Base-by-base conservation (phyloP, 495 filamentous ascomycete species). In the Neurospora africana region DNA sequence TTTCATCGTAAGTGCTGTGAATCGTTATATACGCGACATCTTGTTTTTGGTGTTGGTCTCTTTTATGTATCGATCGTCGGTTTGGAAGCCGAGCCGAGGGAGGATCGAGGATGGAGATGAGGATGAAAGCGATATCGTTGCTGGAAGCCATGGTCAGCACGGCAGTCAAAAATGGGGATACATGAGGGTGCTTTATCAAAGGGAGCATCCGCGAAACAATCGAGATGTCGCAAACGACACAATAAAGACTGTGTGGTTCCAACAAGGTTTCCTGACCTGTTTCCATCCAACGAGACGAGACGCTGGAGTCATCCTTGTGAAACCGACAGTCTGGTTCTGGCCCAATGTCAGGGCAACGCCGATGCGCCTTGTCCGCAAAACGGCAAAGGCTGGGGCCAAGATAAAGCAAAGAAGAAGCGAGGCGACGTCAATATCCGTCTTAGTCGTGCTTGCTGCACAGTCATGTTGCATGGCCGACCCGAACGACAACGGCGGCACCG, bases 271-370 rank as follows among this genome's bases (percentile, higher is more conserved):
- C 27, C 53, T 27, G 27, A 61, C 7, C 53, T 61, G 23, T 33
- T 61, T 33, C 72, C 68, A 70, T 73, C 69, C 72, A 73, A 73
- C 72, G 65, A 71, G 41, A 44, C 65, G 58, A 35, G 27, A 61
- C 53, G 7, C 27, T 61, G 53, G 53, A 61, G 15, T 61, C 27
- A 61, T 61, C 58, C 68, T 72, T 74, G 73, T 74, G 73, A 74
- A 74, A 74, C 73, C 53, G 53, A 33, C 27, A 33, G 53, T 61
- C 13, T 61, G 53, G 53, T 61, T 61, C 53, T 61, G 15, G 53
- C 15, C 53, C 53, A 61, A 61, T 61, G 53, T 30, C 53, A 61
- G 23, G 53, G 53, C 53, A 61, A 61, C 23, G 30, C 53, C 23
- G 53, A 61, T 61, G 53, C 53, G 53, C 53, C 53, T 61, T 61